A percentile compares a stretch with the other conserved stretches of the same genome.
Evolutionary conservation across 75 land plant genomes (phyloP).

Genomic region (Gnetum montanum): DNA sequence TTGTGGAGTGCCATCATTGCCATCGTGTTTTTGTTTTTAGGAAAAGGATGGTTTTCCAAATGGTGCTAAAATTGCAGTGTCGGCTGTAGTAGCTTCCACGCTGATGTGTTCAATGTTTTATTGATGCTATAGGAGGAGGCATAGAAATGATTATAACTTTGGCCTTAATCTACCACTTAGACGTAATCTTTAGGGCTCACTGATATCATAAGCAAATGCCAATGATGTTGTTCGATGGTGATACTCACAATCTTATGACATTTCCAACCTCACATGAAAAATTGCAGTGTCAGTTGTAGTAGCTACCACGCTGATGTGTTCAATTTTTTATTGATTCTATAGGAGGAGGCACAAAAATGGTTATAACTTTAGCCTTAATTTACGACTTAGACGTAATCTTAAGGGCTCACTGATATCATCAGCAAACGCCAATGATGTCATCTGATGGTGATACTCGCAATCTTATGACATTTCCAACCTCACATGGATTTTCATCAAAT

Average conservation of each 20-base stretch:
- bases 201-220: not conserved
- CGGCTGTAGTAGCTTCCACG: slow-evolving; percentile 18
- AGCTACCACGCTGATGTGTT: not conserved
- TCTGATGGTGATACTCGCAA: slow-evolving; percentile 52
- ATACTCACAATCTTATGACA: no score
- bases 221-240: no score
- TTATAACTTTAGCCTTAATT: no score
- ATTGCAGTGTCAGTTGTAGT: no score
- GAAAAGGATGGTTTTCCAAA: slow-evolving; percentile 46
- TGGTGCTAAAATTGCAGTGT: slow-evolving; percentile 61
- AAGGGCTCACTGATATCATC: slow-evolving; percentile 45
- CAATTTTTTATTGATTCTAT: not conserved
- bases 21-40: slow-evolving; percentile 74
- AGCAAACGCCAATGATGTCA: slow-evolving; percentile 47
- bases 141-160: slow-evolving; percentile 73
- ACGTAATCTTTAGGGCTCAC: slow-evolving; percentile 59
- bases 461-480: slow-evolving; percentile 10
- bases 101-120: slow-evolving; percentile 28
- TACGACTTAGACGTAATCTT: no score
- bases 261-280: no score
- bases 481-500: slow-evolving; percentile 24
- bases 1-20: slow-evolving; percentile 87
- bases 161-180: slow-evolving; percentile 62
- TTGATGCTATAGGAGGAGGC: slow-evolving; percentile 32
- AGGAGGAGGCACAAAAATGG: no score